Conservation (phyloP, 1,284 basidiomycete species). For the Tilletia walkeri region DNA sequence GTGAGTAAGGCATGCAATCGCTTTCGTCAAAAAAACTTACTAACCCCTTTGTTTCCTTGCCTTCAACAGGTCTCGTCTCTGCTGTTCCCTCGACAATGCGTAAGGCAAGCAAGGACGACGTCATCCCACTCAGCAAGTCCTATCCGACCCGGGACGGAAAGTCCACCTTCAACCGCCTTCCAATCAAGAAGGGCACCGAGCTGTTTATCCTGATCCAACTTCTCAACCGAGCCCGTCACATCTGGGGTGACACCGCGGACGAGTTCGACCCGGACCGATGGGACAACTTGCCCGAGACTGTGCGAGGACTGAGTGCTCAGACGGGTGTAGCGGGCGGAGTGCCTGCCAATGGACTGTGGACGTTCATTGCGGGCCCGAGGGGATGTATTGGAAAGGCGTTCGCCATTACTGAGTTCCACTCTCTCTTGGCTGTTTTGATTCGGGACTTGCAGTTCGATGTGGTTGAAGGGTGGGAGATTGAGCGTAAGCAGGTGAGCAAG, state of each 20-base stretch:
- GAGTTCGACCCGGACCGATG: constrained; percentile 47
- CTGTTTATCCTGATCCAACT: constrained; percentile 42
- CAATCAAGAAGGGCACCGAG: constrained; percentile 35
- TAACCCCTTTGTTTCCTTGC: no score
- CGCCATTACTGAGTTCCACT: constrained; percentile 39
- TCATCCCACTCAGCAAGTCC: constrained; percentile 39
- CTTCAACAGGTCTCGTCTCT: neutral
- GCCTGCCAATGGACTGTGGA: constrained; percentile 29
- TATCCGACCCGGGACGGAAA: constrained; percentile 36
- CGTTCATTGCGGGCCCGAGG: constrained; percentile 39
- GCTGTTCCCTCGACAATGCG: constrained; percentile 45
- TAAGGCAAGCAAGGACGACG: constrained; percentile 30
- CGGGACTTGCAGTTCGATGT: constrained; percentile 26
- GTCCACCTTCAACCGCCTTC: constrained; percentile 33
- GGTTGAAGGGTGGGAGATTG: constrained; percentile 26
- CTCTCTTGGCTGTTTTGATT: constrained; percentile 30
- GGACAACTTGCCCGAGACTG: constrained; percentile 31
- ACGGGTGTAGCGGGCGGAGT: constrained; percentile 24
- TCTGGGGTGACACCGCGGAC: constrained; percentile 44
- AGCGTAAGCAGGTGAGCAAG: constrained; percentile 27
- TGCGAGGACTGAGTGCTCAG: constrained; percentile 4
- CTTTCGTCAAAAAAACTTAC: no score
- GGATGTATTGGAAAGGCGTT: constrained; percentile 39
- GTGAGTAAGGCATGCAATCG: constrained; percentile 26
- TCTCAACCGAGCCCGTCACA: constrained; percentile 31